Conservation (phyloP, 345 rosid species). For the sweet orange (Citrus sinensis) region DNA sequence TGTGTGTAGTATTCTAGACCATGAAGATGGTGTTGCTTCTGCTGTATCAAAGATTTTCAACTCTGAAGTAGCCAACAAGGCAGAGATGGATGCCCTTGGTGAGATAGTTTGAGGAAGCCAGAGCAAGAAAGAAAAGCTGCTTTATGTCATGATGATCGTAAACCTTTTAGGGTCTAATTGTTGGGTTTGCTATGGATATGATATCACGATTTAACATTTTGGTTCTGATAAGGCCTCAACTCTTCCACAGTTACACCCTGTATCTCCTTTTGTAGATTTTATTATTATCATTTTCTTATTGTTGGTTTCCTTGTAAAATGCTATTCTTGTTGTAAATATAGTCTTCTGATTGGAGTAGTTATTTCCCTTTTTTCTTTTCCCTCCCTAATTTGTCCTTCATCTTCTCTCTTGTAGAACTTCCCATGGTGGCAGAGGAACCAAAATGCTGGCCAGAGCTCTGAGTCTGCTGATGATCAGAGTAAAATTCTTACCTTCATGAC, state of each 20-base stretch:
- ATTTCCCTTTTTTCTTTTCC: background rate
- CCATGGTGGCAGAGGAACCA: background rate
- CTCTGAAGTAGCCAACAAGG: background rate
- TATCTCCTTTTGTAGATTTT: background rate
- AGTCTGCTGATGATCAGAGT: background rate
- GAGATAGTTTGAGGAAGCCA: background rate
- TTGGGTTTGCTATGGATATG: background rate
- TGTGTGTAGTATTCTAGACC: background rate
- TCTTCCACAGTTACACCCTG: no score
- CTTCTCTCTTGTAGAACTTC: background rate
- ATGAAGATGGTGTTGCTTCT: background rate
- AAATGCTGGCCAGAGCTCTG: background rate
- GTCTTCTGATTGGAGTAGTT: background rate
- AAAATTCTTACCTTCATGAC: background rate
- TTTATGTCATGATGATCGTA: background rate
- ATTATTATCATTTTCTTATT: background rate
- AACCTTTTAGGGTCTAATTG: background rate
- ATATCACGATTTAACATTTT: background rate
- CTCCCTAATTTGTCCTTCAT: background rate
- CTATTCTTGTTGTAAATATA: background rate
- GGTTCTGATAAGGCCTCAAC: background rate
- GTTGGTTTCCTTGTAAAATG: background rate
- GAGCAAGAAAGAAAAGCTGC: background rate
- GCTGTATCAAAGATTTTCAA: background rate
- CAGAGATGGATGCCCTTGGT: background rate